phyloP scores from a whole-genome alignment of 331 rosid genomes.

The Acacia concinna region DNA sequence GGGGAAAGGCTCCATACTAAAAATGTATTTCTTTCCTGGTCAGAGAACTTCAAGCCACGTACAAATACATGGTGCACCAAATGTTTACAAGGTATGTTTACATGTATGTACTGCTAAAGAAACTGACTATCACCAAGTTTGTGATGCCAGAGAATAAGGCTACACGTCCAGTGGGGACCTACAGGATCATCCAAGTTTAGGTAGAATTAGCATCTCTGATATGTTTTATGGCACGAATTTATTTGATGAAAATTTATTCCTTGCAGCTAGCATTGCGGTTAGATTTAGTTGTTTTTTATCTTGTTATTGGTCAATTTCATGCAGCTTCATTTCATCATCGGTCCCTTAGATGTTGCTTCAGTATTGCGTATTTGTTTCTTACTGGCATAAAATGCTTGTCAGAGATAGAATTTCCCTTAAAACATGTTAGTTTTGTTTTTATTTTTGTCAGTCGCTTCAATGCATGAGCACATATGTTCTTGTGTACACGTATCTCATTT shows the following conservation, averaged over 20 bases:
- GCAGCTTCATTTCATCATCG: background rate
- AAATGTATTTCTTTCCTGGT: constrained; percentile 92
- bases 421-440: background rate
- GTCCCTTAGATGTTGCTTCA: background rate
- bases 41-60: constrained; percentile 79
- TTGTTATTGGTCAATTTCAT: constrained; percentile 19
- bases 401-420: background rate
- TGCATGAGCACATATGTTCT: background rate
- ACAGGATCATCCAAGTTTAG: constrained; percentile 35
- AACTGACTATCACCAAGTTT: constrained; percentile 33
- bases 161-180: constrained; percentile 36
- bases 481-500: background rate
- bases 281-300: constrained; percentile 22
- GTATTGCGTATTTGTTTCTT: background rate
- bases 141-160: constrained; percentile 42
- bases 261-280: background rate
- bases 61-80: constrained; percentile 75
- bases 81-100: constrained; percentile 68
- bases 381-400: background rate
- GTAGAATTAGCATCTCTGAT: constrained; percentile 41
- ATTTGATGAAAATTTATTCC: constrained; percentile 13
- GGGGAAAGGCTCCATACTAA: constrained; percentile 80
- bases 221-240: constrained; percentile 25
- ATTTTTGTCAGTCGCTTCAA: background rate
- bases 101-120: constrained; percentile 26